phyloP scores from a whole-genome alignment of 345 rosid genomes.

The Zanthoxylum bungeanum region DNA sequence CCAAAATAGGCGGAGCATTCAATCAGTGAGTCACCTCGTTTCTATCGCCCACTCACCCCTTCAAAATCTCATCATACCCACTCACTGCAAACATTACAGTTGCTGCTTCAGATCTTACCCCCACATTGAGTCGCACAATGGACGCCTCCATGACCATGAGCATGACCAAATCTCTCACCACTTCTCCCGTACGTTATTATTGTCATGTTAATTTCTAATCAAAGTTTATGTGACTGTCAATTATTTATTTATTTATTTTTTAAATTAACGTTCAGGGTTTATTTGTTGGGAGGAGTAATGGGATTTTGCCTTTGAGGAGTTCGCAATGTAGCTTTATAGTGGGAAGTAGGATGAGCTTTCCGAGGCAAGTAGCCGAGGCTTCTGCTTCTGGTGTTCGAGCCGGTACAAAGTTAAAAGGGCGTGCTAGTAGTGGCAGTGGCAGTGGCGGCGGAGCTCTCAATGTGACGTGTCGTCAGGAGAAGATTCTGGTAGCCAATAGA shows the following conservation, averaged over 20 bases:
- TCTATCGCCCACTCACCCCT: conserved; percentile 30
- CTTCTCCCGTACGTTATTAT: conserved; percentile 52
- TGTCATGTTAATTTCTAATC: too few species aligned
- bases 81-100: too few species aligned
- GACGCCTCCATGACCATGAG: conserved; percentile 69
- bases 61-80: conserved; percentile 13
- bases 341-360: conserved; percentile 54
- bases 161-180: conserved; percentile 49
- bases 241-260: neutral
- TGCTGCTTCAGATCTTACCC: neutral
- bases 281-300: conserved; percentile 38
- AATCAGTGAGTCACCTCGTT: conserved; percentile 35
- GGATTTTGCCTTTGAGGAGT: conserved; percentile 39
- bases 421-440: conserved; percentile 24
- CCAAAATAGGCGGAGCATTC: conserved; percentile 42
- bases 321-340: conserved; percentile 63
- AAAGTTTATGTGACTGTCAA: neutral
- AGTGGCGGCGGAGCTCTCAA: conserved; percentile 51
- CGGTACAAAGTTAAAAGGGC: conserved; percentile 32
- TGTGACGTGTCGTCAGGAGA: conserved; percentile 63
- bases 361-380: conserved; percentile 40
- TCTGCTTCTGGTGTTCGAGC: conserved; percentile 24
- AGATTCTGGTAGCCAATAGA: conserved; percentile 89
- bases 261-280: conserved; percentile 40
- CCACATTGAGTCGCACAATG: conserved; percentile 32